Evolutionary conservation across 2,329 filamentous ascomycete species (phyloP).

Genomic region (Penicillium sp.): DNA sequence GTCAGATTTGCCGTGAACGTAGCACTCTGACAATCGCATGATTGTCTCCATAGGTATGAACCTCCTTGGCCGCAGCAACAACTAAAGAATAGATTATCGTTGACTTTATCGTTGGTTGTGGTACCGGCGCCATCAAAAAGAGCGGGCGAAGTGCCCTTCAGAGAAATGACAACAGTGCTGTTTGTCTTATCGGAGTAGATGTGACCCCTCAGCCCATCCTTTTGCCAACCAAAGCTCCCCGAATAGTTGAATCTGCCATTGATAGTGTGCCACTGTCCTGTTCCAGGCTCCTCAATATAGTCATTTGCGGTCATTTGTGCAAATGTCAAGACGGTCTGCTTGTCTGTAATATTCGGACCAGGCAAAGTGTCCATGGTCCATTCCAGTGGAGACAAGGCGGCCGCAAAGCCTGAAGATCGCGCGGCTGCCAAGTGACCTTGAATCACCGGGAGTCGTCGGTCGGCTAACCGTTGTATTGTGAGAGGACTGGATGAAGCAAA

Average conservation of each 20-base stretch:
- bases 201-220: constrained; percentile 84
- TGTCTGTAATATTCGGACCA: constrained; percentile 80
- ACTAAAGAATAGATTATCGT: constrained; percentile 97
- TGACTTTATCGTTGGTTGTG: constrained; percentile 94
- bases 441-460: constrained; percentile 72
- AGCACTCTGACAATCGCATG: constrained; percentile 85
- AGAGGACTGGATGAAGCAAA: constrained; percentile 62
- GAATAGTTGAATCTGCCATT: constrained; percentile 78
- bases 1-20: constrained; percentile 92
- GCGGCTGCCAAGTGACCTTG: constrained; percentile 74
- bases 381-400: constrained; percentile 66
- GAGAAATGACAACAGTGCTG: constrained; percentile 80
- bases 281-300: constrained; percentile 70
- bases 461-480: constrained; percentile 75
- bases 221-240: constrained; percentile 87
- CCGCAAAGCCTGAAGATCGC: constrained; percentile 64
- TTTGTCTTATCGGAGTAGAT: constrained; percentile 86
- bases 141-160: constrained; percentile 87
- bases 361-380: constrained; percentile 80
- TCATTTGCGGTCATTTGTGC: constrained; percentile 87
- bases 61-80: constrained; percentile 96
- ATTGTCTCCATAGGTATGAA: constrained; percentile 82
- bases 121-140: constrained; percentile 97
- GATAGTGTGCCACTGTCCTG: constrained; percentile 80
- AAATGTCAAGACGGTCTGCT: constrained; percentile 76